phyloP scores from a whole-genome alignment of 129 eudicot genomes.

The Centella asiatica region DNA sequence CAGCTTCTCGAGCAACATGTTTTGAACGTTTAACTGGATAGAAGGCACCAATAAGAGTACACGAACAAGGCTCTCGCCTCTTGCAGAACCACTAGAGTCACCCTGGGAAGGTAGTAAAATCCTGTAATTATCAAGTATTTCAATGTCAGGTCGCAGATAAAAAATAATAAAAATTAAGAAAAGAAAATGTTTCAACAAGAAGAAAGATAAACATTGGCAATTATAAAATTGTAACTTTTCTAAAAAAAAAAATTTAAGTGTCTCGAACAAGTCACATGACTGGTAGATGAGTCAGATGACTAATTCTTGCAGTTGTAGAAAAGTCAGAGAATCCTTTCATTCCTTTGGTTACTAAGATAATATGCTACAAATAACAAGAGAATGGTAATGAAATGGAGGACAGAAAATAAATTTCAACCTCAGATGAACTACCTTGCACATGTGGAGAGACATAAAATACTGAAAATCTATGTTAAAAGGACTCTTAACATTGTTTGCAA shows the following conservation, averaged over 20 bases:
- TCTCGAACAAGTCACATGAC: background rate
- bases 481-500: too few relatives aligned
- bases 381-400: background rate
- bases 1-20: constrained; percentile 65
- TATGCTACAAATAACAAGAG: background rate
- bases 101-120: constrained; percentile 50
- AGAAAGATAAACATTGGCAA: background rate
- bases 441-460: too few relatives aligned
- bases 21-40: constrained; percentile 53
- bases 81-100: constrained; percentile 29
- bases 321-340: too few relatives aligned
- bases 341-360: background rate
- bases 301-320: background rate
- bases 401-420: too few relatives aligned
- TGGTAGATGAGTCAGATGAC: background rate
- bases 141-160: background rate
- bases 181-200: background rate
- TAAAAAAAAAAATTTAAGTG: background rate
- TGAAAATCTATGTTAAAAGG: too few relatives aligned
- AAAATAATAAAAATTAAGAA: background rate
- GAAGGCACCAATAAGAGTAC: constrained; percentile 53
- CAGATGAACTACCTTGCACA: too few relatives aligned
- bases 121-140: constrained; percentile 23
- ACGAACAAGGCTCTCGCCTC: constrained; percentile 56
- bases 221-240: background rate